Base-by-base conservation (phyloP, 768 basidiomycete species). In the Tephrocybe sp. region DNA sequence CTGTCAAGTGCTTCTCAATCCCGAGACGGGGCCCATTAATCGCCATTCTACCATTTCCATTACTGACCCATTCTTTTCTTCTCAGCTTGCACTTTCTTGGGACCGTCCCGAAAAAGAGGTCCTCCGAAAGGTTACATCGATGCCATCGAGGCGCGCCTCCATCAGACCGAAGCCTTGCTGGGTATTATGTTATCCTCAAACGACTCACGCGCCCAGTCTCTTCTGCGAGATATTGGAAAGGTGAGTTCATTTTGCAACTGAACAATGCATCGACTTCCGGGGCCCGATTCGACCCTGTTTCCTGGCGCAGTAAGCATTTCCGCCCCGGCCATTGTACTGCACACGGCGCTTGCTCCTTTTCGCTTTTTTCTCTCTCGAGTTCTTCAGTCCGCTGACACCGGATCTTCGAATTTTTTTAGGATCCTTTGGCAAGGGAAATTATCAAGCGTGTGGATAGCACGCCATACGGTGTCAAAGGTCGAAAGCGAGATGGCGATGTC, bases 121-220 rank as follows among this genome's bases (percentile, higher is more conserved):
- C 88, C 89, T 3, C 89, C 90, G n/a, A 92, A 91, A 63, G 92
- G 92, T 1, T 96, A 96, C 73, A 94, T 96, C 62, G 92, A 95
- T 61, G 92, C 92, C 23, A 92, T 96, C 59, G 92, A 96, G 68
- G 88, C 89, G 12, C 82, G 91, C 12, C 72, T 96, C 5, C 93
- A 96, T 59, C 90, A 95, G 62, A 90, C 92, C 14, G 92, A 96
- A 65, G 92, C 92, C 0, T 74, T 96, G 36, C 74, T 96, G 23
- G 93, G 92, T 46, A 87, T 92, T 51, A 72, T 95, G 46, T 73
- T 94, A 34, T 75, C 84, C 32, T 75, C 79, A 3, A 64, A 57
- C 12, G 70, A 74, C 33, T 56, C 59, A n/a, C 59, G 75, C 3
- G 74, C 74, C 4, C 69, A 71, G 47, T 68, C 72, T 3, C 68